phyloP scores from a whole-genome alignment of 805 yeast genomes.

The Ogataea pini region DNA sequence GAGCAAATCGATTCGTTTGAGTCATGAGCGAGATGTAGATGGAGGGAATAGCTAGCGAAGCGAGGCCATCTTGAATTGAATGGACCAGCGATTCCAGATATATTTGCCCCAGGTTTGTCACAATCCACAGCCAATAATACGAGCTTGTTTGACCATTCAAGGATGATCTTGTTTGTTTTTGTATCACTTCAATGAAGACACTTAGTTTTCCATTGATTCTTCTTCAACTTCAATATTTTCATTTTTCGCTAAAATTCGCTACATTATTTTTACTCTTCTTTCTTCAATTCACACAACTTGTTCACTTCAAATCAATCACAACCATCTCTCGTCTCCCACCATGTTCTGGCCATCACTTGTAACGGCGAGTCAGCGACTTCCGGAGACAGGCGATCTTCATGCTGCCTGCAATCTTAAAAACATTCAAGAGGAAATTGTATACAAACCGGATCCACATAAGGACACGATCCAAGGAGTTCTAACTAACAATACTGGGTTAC shows the following conservation, averaged over 20 bases:
- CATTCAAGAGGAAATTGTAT: conserved; percentile 10
- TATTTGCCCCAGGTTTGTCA: too few relatives aligned
- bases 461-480: conserved; percentile 38
- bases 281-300: neutral
- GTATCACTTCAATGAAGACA: too few relatives aligned
- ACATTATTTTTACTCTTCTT: neutral
- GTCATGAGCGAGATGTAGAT: too few relatives aligned
- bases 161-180: too few relatives aligned
- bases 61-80: too few relatives aligned
- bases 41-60: too few relatives aligned
- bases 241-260: too few relatives aligned
- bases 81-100: too few relatives aligned
- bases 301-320: neutral
- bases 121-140: too few relatives aligned
- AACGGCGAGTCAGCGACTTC: conserved; percentile 25
- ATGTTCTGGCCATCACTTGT: conserved; percentile 38
- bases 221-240: too few relatives aligned
- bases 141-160: too few relatives aligned
- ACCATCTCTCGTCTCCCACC: neutral
- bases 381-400: conserved; percentile 27
- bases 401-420: conserved; percentile 13
- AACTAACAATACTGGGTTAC: conserved; percentile 24
- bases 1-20: neutral
- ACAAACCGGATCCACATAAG: conserved; percentile 29
- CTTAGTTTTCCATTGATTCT: too few relatives aligned